Evolutionary conservation across 306 rosid species (phyloP), one percentile per base, ranked within the genome.

Genomic region (Prunus armeniaca): DNA sequence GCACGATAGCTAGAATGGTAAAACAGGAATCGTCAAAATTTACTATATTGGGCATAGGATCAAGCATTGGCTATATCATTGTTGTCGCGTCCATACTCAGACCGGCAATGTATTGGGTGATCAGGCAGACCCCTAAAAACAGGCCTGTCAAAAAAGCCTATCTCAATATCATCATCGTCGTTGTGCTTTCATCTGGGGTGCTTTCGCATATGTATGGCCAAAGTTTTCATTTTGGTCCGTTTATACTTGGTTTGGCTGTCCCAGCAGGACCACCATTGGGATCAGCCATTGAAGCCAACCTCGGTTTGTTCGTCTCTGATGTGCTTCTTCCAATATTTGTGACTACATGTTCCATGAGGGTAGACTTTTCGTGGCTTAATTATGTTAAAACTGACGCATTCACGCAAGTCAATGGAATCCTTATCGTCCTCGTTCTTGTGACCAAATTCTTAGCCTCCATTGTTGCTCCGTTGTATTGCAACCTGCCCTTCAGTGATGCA

Each of bases 251-350:
- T 4, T 55, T 92, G 73, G 72, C 86, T 2, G 86, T 90, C 22
- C 93, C 92, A 0, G 90, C 85, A 49, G 96, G 97, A 49, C 91
- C 90, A 12, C 93, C 92, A 0, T 55, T 87, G 34, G 96, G 93
- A 32, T 85, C 89, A 7, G 84, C 92, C 2, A 34, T 92, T 47
- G 87, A 88, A 25, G 81, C 83, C 19, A 87, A 84, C 58, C 54
- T 90, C 43, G 51, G 80, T 9, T 34, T 80, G 55, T 81, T 92
- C 41, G 81, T 79, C 28, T 70, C 65, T 2, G 81, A 81, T 0
- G 76, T 88, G 51, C 67, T 87, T 20, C 50, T 92, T 50, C 97
- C 97, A 2, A 25, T 92, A 14, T 92, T 79, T 76, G 83, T 88
- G 5, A 83, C 88, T 2, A 82, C 76, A 2, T 45, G 79, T 22